Base-by-base conservation (phyloP, 805 yeast genomes). In the Ogataea sp. region DNA sequence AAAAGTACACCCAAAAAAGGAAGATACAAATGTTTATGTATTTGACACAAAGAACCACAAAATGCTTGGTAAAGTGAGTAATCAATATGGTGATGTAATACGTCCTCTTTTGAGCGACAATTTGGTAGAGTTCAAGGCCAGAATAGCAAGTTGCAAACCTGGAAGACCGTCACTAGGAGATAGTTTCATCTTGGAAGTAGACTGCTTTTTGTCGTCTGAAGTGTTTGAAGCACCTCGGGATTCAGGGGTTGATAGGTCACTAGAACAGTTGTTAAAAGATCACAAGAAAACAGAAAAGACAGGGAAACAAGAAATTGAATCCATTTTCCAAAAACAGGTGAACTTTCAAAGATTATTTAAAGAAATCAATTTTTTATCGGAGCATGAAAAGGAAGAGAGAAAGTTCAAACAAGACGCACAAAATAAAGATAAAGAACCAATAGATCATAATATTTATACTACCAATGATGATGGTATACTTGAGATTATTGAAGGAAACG, bases 21-120 rank as follows among this genome's bases (percentile, higher is more conserved):
- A 43, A 6, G 44, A 49, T 8, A 39, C 36, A 13, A 46, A 47
- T 26, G 33, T 51, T 28, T 43, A 53, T 28, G 47, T 53, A 11
- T 58, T 60, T 4, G 56, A 56, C 34, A 44, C 32, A 9, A 39
- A 38, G n/a, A 56, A 57, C 13, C 46, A 57, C 13, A 47, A 83
- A 43, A 95, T 85, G 53, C 65, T 89, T 24, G 97, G 93, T 0
- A 71, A 95, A 47, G 54, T 85, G 1, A 80, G 85, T 0, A 88
- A 81, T 45, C 83, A 76, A 37, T 64, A 76, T 24, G 87, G 95
- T 0, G 59, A 71, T 5, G 70, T 80, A 10, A 53, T 89, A 9
- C 71, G 80, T 3, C 87, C 94, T 0, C 64, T 88, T 25, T 40
- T 84, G 2, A 83, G 75, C 39, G 57, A 72, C 9, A 64, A 67